phyloP scores from a whole-genome alignment of 108 stramenopile species.

The Epithemia pelagica region DNA sequence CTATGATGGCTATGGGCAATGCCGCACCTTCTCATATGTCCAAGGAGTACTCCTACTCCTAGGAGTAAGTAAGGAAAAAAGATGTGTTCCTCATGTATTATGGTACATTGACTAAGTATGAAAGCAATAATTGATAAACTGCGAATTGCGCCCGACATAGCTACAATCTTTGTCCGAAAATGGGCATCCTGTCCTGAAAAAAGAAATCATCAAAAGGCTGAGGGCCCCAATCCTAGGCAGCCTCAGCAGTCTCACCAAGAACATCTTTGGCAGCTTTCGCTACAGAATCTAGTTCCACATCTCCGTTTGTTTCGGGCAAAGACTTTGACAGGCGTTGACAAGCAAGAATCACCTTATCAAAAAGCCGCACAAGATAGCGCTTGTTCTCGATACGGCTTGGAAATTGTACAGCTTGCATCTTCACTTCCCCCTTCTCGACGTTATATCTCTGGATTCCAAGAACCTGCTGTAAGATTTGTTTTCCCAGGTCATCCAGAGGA shows the following conservation, averaged over 20 bases:
- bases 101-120: too few species aligned
- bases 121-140: too few species aligned
- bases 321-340: slow-evolving; percentile 4
- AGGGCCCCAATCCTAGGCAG: neutral
- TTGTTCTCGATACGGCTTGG: slow-evolving; percentile 86
- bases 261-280: neutral
- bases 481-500: slow-evolving; percentile 53
- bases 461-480: slow-evolving; percentile 56
- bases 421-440: slow-evolving; percentile 45
- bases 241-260: neutral
- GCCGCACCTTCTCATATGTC: too few species aligned
- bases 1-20: too few species aligned
- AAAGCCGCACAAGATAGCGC: slow-evolving; percentile 73
- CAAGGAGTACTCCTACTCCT: too few species aligned
- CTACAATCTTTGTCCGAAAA: too few species aligned
- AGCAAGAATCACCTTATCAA: slow-evolving; percentile 58
- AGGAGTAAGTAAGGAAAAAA: too few species aligned
- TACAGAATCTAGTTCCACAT: neutral
- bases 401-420: slow-evolving; percentile 68
- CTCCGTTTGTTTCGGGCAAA: neutral
- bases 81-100: too few species aligned
- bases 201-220: too few species aligned
- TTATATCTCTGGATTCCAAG: slow-evolving; percentile 58
- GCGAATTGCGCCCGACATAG: too few species aligned
- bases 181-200: too few species aligned